phyloP scores from a whole-genome alignment of 345 rosid genomes.

The Lepidium aucheri region DNA sequence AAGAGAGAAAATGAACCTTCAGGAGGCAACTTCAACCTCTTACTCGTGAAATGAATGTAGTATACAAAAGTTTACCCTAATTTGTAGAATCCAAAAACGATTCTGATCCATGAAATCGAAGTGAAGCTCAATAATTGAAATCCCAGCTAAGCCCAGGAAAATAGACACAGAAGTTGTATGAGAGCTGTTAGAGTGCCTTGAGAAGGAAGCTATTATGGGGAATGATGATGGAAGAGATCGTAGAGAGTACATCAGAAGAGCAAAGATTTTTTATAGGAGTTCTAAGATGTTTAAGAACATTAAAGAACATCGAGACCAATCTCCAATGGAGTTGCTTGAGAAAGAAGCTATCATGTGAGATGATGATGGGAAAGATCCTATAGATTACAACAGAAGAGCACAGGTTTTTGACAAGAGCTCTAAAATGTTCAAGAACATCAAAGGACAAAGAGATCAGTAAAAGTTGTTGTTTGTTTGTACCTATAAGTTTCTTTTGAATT shows the following conservation, averaged over 20 bases:
- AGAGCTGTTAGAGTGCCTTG: conserved; percentile 64
- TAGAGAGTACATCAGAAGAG: conserved; percentile 64
- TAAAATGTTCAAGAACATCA: conserved; percentile 51
- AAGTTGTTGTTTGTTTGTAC: background rate
- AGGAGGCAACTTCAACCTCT: no score
- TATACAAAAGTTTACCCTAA: no score
- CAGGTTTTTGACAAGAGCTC: conserved; percentile 64
- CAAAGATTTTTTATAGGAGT: conserved; percentile 67
- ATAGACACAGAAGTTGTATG: no score
- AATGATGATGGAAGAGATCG: conserved; percentile 66
- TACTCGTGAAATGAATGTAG: no score
- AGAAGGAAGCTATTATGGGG: conserved; percentile 87
- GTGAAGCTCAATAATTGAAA: no score
- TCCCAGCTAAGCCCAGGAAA: no score
- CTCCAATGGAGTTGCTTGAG: conserved; percentile 56
- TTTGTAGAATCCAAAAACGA: no score
- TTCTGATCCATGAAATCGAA: no score
- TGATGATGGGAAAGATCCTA: conserved; percentile 61
- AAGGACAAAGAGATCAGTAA: conserved; percentile 24
- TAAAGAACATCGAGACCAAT: conserved; percentile 28
- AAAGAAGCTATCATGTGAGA: conserved; percentile 81
- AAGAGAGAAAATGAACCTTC: no score
- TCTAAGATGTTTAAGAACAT: conserved; percentile 56
- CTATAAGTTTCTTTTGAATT: background rate
- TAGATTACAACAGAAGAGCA: conserved; percentile 71